Base-by-base conservation (phyloP, 2,329 filamentous ascomycete species). In the Fusarium verticillioides region DNA sequence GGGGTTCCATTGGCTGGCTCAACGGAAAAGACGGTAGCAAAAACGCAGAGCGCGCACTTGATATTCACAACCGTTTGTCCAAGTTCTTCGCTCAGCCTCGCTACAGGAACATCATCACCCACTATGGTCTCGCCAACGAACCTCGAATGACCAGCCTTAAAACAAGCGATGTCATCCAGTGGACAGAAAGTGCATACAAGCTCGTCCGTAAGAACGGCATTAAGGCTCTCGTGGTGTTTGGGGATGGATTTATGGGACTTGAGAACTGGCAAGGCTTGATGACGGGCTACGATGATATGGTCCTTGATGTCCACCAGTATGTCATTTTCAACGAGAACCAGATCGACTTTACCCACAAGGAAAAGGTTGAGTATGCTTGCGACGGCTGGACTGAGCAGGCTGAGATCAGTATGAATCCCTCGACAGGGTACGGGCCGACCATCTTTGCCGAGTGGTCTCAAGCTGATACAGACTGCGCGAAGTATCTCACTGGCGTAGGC, bases 251-350 rank as follows among this genome's bases (percentile, higher is more conserved):
- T 86, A 90, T 97, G 84, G 96, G 96, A 16, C 89, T 98, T 9
- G 87, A 88, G 74, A 96, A 97, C 79, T 99, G 96, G 96, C 91
- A 97, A 81, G 94, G 94, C 44, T 88, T 93, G 80, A 88, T 98
- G 75, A 89, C 92, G 75, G 87, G 88, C 28, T 88, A 93, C 79
- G 87, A 92, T 52, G 89, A 91, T 72, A 86, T 98, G 73, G 89
- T 97, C 23, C 90, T 99, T n/a, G 96, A 99, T 83, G 96, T 97
- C 42, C 96, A 99, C 83, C 96, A 98, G 82, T 99, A 99, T 82
- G 94, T 97, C 79, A 98, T 98, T 82, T 99, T 99, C 88, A 98
- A 99, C 86, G 90, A 90, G 43, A 91, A 93, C 74, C 94, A 97
- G 82, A 93, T 99, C 79, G 89, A 90, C 53, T 92, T 93, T 79